Percentiles rank a stretch among this genome's conserved stretches.
Evolutionary conservation across 2,329 filamentous ascomycete species (phyloP).

Genomic region (Pseudogymnoascus sp.): DNA sequence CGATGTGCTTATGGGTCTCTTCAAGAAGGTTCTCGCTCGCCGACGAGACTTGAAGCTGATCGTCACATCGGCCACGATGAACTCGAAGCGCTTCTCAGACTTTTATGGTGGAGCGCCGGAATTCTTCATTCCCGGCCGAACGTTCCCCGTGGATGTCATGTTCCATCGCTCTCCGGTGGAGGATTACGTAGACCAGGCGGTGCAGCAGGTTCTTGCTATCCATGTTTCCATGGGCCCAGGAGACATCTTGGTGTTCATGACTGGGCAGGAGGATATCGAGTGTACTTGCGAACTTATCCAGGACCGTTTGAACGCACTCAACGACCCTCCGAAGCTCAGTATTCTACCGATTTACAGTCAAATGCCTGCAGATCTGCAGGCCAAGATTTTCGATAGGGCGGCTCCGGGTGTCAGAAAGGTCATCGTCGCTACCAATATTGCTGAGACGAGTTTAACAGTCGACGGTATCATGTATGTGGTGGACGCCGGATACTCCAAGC

Average conservation of each 20-base stretch:
- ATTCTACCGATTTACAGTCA: conserved; percentile 98
- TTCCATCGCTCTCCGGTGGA: conserved; percentile 92
- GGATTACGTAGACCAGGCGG: conserved; percentile 94
- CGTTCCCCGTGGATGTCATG: conserved; percentile 94
- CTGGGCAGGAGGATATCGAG: conserved; percentile 96
- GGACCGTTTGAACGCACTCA: conserved; percentile 78
- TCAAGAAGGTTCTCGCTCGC: conserved; percentile 91
- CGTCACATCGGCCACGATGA: conserved; percentile 98
- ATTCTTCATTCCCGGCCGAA: conserved; percentile 91
- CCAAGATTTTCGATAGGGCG: conserved; percentile 93
- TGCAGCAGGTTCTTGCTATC: conserved; percentile 91
- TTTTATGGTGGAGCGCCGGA: conserved; percentile 96
- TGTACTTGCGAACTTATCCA: conserved; percentile 89
- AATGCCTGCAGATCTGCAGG: conserved; percentile 96
- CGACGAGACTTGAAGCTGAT: conserved; percentile 91
- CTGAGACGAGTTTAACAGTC: conserved; percentile 93
- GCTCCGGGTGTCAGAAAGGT: conserved; percentile 88
- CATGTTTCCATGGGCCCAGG: conserved; percentile 90
- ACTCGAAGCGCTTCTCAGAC: conserved; percentile 87
- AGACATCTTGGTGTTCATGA: conserved; percentile 98
- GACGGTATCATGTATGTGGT: conserved; percentile 99
- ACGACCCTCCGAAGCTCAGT: conserved; percentile 88
- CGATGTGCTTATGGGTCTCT: conserved; percentile 91
- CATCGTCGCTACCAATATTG: conserved; percentile 97
- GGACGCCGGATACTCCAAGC: conserved; percentile 89